phyloP scores from a whole-genome alignment of 495 filamentous ascomycete species.

The Jackrogersella minutella region DNA sequence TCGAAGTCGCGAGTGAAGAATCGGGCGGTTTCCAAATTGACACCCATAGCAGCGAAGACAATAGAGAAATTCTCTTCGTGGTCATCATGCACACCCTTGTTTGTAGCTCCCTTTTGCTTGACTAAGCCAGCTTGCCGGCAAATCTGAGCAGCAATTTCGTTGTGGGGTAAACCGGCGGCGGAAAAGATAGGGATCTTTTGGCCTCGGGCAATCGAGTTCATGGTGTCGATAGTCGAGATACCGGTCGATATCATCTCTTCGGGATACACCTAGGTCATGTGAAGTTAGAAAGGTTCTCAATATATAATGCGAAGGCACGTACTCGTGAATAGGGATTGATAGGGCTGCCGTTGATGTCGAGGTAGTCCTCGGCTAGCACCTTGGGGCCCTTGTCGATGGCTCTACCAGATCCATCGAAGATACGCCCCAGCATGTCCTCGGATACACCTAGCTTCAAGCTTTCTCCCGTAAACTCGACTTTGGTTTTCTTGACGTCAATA shows the following conservation, averaged over 20 bases:
- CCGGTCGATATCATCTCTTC: slow-evolving; percentile 99
- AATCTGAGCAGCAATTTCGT: slow-evolving; percentile 98
- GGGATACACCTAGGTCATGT: slow-evolving; percentile 79
- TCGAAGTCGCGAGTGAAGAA: slow-evolving; percentile 99
- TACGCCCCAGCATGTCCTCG: slow-evolving; percentile 98
- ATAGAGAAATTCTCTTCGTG: slow-evolving; percentile 99
- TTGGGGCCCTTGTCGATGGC: slow-evolving; percentile 99
- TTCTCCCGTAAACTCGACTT: slow-evolving; percentile 95
- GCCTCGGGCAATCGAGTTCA: slow-evolving; percentile 99
- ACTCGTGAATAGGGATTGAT: slow-evolving; percentile 99
- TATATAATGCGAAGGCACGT: slow-evolving; percentile 41
- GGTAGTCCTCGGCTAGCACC: slow-evolving; percentile 95
- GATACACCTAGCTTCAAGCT: slow-evolving; percentile 98
- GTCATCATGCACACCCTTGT: slow-evolving; percentile 94
- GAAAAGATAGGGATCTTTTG: slow-evolving; percentile 99
- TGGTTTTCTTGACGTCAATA: slow-evolving; percentile 99
- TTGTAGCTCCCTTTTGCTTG: slow-evolving; percentile 74
- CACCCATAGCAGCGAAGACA: slow-evolving; percentile 99
- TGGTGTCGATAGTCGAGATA: slow-evolving; percentile 99
- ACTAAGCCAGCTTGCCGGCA: slow-evolving; percentile 95
- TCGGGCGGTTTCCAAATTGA: slow-evolving; percentile 97
- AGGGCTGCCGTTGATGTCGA: slow-evolving; percentile 99
- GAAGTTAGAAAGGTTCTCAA: slow-evolving; percentile 3
- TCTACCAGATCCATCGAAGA: slow-evolving; percentile 97
- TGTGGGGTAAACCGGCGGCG: slow-evolving; percentile 95